These are phyloP conservation scores for Cordyceps farinosa DNA, from an alignment of 2,329 filamentous ascomycete genomes.

Conservation along the genomic window DNA sequence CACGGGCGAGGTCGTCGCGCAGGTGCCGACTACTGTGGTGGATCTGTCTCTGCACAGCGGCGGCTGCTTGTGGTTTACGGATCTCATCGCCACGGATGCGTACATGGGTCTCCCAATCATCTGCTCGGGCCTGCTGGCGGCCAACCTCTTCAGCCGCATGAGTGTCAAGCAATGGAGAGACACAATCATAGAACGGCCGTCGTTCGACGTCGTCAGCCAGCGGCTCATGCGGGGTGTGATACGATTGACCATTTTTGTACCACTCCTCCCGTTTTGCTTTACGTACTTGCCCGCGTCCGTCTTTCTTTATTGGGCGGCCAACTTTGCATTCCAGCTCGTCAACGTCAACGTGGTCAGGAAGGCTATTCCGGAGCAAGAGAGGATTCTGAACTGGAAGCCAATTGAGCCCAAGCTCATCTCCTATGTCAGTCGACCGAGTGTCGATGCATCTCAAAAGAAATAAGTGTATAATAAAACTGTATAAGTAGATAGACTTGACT, in stretches of 20 bases:
- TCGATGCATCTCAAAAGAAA: neutral
- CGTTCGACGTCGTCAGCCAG: slow-evolving; percentile 23
- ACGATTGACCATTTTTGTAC: slow-evolving; percentile 31
- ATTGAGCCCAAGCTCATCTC: slow-evolving; percentile 7
- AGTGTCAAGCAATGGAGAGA: slow-evolving; percentile 27
- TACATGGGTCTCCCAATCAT: slow-evolving; percentile 44
- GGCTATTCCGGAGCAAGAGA: slow-evolving; percentile 24
- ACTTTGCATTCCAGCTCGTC: slow-evolving; percentile 33
- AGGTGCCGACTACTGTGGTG: slow-evolving; percentile 11
- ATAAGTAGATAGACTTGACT: slow-evolving; percentile 7
- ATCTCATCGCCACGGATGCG: slow-evolving; percentile 51
- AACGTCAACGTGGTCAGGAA: slow-evolving; percentile 31
- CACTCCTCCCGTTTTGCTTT: slow-evolving; percentile 33
- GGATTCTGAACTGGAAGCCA: slow-evolving; percentile 15
- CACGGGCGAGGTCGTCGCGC: slow-evolving; percentile 7
- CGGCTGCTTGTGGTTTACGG: slow-evolving; percentile 54
- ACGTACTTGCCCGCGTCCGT: slow-evolving; percentile 38
- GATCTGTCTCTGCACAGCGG: slow-evolving; percentile 41
- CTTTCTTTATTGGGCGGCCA: slow-evolving; percentile 40
- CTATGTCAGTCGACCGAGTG: neutral
- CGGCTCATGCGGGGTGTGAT: slow-evolving; percentile 24
- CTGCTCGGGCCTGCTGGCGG: slow-evolving; percentile 30
- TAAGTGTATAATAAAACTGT: slow-evolving; percentile 1
- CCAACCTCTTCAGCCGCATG: slow-evolving; percentile 30
- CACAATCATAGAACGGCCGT: slow-evolving; percentile 22